Conservation (phyloP, 2,329 filamentous ascomycete species). For the Raffaelea albimanens region DNA sequence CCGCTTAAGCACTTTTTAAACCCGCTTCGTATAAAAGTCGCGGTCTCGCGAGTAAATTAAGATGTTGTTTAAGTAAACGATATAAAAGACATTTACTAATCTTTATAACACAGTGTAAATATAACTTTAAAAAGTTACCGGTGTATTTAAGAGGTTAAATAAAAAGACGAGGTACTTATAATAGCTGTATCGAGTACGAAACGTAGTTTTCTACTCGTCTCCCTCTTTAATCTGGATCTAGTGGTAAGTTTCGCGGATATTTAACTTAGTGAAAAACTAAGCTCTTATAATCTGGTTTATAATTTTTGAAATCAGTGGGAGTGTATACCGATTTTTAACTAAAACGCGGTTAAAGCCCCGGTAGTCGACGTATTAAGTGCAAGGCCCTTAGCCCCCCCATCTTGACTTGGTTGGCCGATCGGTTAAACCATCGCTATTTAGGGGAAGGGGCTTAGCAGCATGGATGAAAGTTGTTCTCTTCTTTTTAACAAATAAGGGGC, state of each 20-base stretch:
- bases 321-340: not conserved
- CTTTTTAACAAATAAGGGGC: no score
- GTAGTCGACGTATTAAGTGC: no score
- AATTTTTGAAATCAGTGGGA: not conserved
- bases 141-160: not conserved
- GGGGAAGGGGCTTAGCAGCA: no score
- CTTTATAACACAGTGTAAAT: not conserved
- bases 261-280: not conserved
- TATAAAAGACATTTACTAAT: not conserved
- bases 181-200: not conserved
- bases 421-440: no score
- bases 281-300: not conserved
- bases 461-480: no score
- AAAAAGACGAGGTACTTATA: not conserved
- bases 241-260: not conserved
- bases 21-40: no score
- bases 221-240: not conserved
- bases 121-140: not conserved
- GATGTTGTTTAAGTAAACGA: no score
- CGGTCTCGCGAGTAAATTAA: no score
- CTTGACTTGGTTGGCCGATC: no score
- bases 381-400: no score
- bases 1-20: no score
- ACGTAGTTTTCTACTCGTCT: not conserved
- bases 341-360: no score